Percentiles rank a stretch among this genome's conserved stretches.
Evolutionary conservation across 2,329 filamentous ascomycete genomes (phyloP).

Genomic region (Graphiopsis chlorocephala): DNA sequence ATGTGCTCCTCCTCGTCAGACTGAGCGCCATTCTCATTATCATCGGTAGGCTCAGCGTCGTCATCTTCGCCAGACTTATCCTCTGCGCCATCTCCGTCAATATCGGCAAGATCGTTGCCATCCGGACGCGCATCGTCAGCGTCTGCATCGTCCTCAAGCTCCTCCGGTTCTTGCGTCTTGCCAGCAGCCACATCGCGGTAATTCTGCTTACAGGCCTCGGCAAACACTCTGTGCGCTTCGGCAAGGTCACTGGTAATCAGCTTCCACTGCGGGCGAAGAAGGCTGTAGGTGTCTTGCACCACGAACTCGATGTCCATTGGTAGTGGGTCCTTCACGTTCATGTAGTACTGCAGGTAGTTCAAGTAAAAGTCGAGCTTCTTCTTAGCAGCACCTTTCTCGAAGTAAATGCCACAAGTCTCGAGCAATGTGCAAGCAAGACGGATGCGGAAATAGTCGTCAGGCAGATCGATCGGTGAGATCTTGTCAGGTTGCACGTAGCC

Average conservation of each 20-base stretch:
- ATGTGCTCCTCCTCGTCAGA: constrained; percentile 81
- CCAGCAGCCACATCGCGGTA: constrained; percentile 76
- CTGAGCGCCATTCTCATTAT: constrained; percentile 52
- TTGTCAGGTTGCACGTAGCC: constrained; percentile 74
- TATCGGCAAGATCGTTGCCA: constrained; percentile 59
- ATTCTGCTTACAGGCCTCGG: constrained; percentile 83
- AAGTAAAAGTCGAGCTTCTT: constrained; percentile 98
- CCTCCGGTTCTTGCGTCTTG: constrained; percentile 67
- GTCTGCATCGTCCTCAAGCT: constrained; percentile 43
- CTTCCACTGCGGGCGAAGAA: constrained; percentile 90
- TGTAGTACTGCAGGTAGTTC: constrained; percentile 95
- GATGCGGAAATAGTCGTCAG: constrained; percentile 95
- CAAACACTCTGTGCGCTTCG: constrained; percentile 79
- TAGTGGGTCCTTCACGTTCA: constrained; percentile 80
- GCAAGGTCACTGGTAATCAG: constrained; percentile 69
- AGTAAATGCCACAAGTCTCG: constrained; percentile 95
- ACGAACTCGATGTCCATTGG: constrained; percentile 98
- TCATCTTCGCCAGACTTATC: constrained; percentile 56
- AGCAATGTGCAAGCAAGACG: constrained; percentile 84
- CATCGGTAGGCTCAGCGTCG: constrained; percentile 49
- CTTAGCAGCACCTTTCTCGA: constrained; percentile 85
- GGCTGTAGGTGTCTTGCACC: constrained; percentile 83
- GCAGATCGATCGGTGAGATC: constrained; percentile 75
- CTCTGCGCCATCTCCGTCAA: constrained; percentile 54
- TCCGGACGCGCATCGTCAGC: constrained; percentile 70